A percentile compares a stretch with the other conserved stretches of the same genome.
Conservation (phyloP, 192 early-diverging fungal species). For the Backusella mclennaniae region DNA sequence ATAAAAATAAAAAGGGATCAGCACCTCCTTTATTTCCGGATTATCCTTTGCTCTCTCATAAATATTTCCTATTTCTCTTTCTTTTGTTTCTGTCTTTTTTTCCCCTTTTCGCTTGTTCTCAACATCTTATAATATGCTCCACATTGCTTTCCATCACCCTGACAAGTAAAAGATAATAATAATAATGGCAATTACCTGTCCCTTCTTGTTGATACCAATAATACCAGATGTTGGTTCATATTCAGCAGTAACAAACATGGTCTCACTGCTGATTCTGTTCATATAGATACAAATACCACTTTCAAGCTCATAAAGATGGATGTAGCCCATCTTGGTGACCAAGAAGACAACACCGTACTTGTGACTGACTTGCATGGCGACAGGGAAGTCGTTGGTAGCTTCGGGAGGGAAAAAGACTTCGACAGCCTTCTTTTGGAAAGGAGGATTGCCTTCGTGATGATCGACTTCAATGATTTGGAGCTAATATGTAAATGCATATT, state of each 20-base stretch:
- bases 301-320: conserved; percentile 97
- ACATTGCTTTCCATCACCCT: neutral
- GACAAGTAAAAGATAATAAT: no score
- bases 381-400: conserved; percentile 92
- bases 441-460: conserved; percentile 88
- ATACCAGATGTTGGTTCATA: conserved; percentile 83
- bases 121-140: neutral
- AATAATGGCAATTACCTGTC: conserved; percentile 54
- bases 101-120: neutral
- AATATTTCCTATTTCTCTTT: neutral
- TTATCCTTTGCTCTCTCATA: neutral
- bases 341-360: conserved; percentile 95
- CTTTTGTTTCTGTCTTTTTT: neutral
- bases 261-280: conserved; percentile 96
- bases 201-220: conserved; percentile 95
- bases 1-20: conserved; percentile 1
- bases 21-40: neutral
- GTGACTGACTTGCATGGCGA: conserved; percentile 93
- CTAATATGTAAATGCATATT: conserved; percentile 30
- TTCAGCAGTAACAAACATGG: conserved; percentile 97
- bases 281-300: conserved; percentile 93
- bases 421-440: conserved; percentile 85
- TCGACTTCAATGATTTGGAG: conserved; percentile 96
- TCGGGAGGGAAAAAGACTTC: conserved; percentile 98
- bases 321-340: conserved; percentile 97